These are phyloP conservation scores for Fusarium sp. DNA, from an alignment of 2,329 filamentous ascomycete species.

Conservation along the genomic window DNA sequence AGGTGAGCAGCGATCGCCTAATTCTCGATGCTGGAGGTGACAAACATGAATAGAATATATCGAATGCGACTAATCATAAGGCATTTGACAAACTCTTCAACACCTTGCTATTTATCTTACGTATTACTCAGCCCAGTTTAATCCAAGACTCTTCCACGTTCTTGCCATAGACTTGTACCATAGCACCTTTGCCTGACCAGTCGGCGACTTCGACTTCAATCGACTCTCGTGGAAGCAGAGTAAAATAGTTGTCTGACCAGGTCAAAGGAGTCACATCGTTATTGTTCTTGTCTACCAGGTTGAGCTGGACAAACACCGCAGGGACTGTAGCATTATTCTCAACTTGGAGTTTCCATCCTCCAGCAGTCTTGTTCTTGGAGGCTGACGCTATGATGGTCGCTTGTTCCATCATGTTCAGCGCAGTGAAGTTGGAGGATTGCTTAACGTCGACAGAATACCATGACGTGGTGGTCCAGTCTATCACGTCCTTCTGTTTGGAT, in stretches of 20 bases:
- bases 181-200: not conserved
- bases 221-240: not conserved
- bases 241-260: not conserved
- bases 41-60: not conserved
- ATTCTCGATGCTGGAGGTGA: not conserved
- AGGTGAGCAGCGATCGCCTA: not conserved
- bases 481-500: not conserved
- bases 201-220: not conserved
- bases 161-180: not conserved
- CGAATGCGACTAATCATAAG: not conserved
- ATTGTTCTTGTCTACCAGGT: not conserved
- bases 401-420: not conserved
- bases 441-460: not conserved
- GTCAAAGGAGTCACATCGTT: not conserved
- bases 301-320: not conserved
- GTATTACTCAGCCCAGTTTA: not conserved
- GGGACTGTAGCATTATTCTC: not conserved
- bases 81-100: accelerated
- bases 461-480: not conserved
- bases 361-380: not conserved
- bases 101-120: not conserved
- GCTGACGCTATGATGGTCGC: not conserved
- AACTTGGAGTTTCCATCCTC: not conserved
- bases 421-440: not conserved
- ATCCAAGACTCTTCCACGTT: not conserved